Conservation (phyloP, 345 rosid species). For the Salix koriyanagi region DNA sequence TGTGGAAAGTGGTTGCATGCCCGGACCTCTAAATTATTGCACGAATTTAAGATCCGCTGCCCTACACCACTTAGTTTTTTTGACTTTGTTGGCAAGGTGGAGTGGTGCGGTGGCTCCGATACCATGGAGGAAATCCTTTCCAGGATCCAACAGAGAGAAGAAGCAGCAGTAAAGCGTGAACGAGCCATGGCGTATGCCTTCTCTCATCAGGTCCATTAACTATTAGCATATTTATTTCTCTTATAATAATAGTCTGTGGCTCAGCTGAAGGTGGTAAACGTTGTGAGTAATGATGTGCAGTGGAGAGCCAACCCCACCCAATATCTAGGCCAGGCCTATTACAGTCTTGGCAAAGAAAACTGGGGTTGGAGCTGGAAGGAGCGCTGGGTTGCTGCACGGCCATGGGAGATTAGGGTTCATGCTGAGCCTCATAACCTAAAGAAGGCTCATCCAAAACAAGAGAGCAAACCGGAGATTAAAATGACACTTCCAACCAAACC, state of each 20-base stretch:
- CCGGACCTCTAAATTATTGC: background rate
- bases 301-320: slow-evolving; percentile 83
- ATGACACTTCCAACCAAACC: slow-evolving; percentile 20
- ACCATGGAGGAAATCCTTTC: slow-evolving; percentile 78
- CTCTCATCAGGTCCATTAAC: slow-evolving; percentile 69
- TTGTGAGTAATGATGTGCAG: slow-evolving; percentile 29
- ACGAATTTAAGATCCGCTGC: background rate
- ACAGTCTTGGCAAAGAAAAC: slow-evolving; percentile 53
- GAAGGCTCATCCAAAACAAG: slow-evolving; percentile 29
- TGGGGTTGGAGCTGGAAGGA: slow-evolving; percentile 97
- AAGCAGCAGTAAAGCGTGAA: slow-evolving; percentile 75
- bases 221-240: background rate
- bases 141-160: slow-evolving; percentile 75
- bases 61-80: no score
- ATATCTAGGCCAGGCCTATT: slow-evolving; percentile 75
- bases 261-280: background rate
- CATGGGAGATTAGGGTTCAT: slow-evolving; percentile 70
- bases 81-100: slow-evolving; percentile 42
- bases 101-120: slow-evolving; percentile 74
- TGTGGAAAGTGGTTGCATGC: no score
- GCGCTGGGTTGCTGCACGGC: slow-evolving; percentile 77
- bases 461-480: slow-evolving; percentile 34
- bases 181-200: slow-evolving; percentile 91
- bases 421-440: slow-evolving; percentile 25
- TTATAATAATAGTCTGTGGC: background rate